Percentiles rank a stretch among this genome's conserved stretches.
phyloP scores from a whole-genome alignment of 2,329 filamentous ascomycete genomes.

The Penicillium aurantiogriseum region DNA sequence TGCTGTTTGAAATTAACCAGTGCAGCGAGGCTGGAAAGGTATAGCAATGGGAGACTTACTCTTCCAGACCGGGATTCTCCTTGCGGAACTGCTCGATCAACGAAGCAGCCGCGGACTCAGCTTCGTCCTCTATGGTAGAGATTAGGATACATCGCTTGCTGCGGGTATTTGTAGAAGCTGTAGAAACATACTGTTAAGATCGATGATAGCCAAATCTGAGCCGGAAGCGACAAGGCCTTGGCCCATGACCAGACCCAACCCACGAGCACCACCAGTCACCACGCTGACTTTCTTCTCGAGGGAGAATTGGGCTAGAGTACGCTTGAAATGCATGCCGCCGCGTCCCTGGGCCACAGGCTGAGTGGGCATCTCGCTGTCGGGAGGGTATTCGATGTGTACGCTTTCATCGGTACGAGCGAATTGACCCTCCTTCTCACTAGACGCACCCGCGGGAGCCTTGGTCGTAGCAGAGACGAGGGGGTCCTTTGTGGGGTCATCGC shows the following conservation, averaged over 20 bases:
- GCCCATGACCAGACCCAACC: slow-evolving; percentile 86
- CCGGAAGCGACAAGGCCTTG: slow-evolving; percentile 87
- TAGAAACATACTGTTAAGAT: slow-evolving; percentile 75
- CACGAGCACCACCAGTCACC: slow-evolving; percentile 86
- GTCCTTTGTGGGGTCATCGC: slow-evolving; percentile 28
- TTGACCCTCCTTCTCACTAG: slow-evolving; percentile 57
- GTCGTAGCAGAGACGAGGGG: slow-evolving; percentile 29
- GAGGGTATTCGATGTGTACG: slow-evolving; percentile 76
- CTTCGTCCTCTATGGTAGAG: slow-evolving; percentile 68
- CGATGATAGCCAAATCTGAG: slow-evolving; percentile 85
- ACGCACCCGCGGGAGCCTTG: slow-evolving; percentile 31
- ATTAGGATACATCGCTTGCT: not conserved
- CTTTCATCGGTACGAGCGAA: slow-evolving; percentile 78
- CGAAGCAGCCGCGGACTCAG: slow-evolving; percentile 69
- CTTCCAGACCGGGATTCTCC: slow-evolving; percentile 73
- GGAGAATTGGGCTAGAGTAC: slow-evolving; percentile 81
- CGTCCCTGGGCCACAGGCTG: slow-evolving; percentile 70
- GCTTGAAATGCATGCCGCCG: slow-evolving; percentile 77
- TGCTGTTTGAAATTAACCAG: slow-evolving; percentile 40
- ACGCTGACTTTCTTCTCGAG: slow-evolving; percentile 79
- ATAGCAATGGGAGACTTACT: slow-evolving; percentile 47
- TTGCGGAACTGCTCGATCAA: slow-evolving; percentile 73
- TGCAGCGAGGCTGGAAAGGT: not conserved
- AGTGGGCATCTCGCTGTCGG: slow-evolving; percentile 68
- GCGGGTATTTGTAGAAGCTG: not conserved